Evolutionary conservation across 1,284 basidiomycete species (phyloP), one percentile per base, ranked within the genome.

Genomic region (Meira nashicola): DNA sequence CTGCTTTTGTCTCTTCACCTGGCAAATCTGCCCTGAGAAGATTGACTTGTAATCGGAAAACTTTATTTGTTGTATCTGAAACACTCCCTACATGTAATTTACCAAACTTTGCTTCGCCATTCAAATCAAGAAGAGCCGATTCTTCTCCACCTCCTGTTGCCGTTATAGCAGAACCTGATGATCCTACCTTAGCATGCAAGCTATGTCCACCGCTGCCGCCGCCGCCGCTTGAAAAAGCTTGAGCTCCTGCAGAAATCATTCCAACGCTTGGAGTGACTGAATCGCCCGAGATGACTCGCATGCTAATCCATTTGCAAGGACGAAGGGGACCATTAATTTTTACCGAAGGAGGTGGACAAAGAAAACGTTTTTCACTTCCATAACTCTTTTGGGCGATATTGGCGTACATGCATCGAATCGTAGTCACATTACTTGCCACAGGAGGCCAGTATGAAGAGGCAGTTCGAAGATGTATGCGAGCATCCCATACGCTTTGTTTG

Each of bases 311-410:
- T 39, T 41, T 53, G n/a, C 38, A 39, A 17, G 50, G 50, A 19
- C 50, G 19, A 33, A 53, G 48, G 14, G 56, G 40, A 5, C 93
- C 94, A 72, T 94, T 89, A 82, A 97, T 85, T 73, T 92, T 88
- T 38, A 92, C 93, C 49, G 90, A 91, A 3, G 93, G 93, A 55
- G 92, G 93, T 1, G 94, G 94, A 76, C 92, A 95, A 14, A 97
- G 84, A 83, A 96, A 96, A 53, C 93, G 85, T 80, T 96, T 95
- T 80, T 97, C 93, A 12, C 88, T 92, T 44, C 92, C 92, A 75
- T 97, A 97, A n/a, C 89, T 92, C 79, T 96, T 95, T 82, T 97
- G 94, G 2, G 91, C 94, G 41, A 96, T 92, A 75, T 89, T 92
- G 77, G 89, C 91, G 21, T 90, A 92, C 88, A 94, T 92, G 74